Evolutionary conservation across 805 yeast species (phyloP), one percentile per base, ranked within the genome.

Genomic region (Metschnikowia shivogae): DNA sequence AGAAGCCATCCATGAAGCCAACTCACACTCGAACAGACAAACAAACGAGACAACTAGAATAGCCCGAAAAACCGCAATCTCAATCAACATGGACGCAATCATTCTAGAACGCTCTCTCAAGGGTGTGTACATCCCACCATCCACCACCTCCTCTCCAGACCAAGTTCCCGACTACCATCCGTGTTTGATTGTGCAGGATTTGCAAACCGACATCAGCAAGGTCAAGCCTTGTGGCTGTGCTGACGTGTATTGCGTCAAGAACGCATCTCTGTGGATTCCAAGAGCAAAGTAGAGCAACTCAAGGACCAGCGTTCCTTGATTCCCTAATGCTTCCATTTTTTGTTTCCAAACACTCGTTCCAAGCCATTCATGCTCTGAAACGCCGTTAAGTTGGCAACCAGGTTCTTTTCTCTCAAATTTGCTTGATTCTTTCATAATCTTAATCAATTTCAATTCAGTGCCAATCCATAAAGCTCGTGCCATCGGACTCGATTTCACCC

Each of bases 131-230:
- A 74, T 78, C 46, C 83, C 84, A 4, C 65, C 71, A 6, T 34
- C 50, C 11, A 20, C 41, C 28, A 22, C 20, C 20, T 58, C 59
- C 20, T 40, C 44, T 37, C 44, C 37, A 13, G 27, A 36, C 14
- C 48, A 58, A 10, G 69, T 77, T 8, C 82, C 83, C 14, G 58
- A 61, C 31, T 77, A 76, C 58, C 83, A 77, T 46, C 84, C 84
- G 3, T 75, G 82, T 42, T 63, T 79, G 43, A 76, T 79, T 43
- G 77, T 79, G 62, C 81, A 77, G 58, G 84, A 78, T 60, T 63
- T 65, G 44, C 74, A 73, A 53, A 77, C 81, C 11, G 83, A 79
- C 58, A 59, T 61, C 5, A 60, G 55, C 34, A 69, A 67, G 46
- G 36, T 63, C 37, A 68, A 68, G 48, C 61, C 62, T 5, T 70